phyloP scores from a whole-genome alignment of 805 yeast species.

The Dipodascopsis uninucleata region DNA sequence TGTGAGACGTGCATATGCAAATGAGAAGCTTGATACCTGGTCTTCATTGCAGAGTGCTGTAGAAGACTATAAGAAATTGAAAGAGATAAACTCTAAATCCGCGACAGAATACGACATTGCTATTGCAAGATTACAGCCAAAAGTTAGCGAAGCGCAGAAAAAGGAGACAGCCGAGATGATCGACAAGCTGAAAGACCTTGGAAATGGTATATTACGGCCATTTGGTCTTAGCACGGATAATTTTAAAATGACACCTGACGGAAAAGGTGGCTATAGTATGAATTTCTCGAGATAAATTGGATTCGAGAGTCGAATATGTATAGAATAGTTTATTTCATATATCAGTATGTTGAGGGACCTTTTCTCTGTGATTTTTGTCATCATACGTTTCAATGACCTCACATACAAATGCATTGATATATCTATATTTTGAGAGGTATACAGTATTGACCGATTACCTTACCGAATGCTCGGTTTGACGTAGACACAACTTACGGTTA shows the following conservation, averaged over 20 bases:
- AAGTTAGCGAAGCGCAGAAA: slow-evolving; percentile 30
- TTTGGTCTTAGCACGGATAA: slow-evolving; percentile 35
- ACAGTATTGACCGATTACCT: no score
- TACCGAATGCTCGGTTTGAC: no score
- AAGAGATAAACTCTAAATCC: slow-evolving; percentile 13
- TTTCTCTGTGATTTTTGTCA: no score
- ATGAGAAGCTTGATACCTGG: slow-evolving; percentile 38
- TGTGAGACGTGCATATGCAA: slow-evolving; percentile 71
- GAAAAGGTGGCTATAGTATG: slow-evolving; percentile 29
- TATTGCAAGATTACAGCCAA: slow-evolving; percentile 21
- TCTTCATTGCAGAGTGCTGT: slow-evolving; percentile 31
- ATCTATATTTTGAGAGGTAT: no score
- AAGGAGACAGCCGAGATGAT: slow-evolving; percentile 34
- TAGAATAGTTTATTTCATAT: no score
- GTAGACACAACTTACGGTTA: no score
- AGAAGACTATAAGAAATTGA: slow-evolving; percentile 29
- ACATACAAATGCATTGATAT: no score
- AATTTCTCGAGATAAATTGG: slow-evolving; percentile 13
- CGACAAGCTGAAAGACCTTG: slow-evolving; percentile 35
- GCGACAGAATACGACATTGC: slow-evolving; percentile 5
- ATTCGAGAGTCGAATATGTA: no score
- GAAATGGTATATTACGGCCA: slow-evolving; percentile 33
- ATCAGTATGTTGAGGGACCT: no score
- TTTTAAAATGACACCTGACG: slow-evolving; percentile 31
- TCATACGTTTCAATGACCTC: no score